A percentile compares a stretch with the other conserved stretches of the same genome.
Evolutionary conservation across 208 protist species (phyloP).

Genomic region (Tetramitus jugosus): DNA sequence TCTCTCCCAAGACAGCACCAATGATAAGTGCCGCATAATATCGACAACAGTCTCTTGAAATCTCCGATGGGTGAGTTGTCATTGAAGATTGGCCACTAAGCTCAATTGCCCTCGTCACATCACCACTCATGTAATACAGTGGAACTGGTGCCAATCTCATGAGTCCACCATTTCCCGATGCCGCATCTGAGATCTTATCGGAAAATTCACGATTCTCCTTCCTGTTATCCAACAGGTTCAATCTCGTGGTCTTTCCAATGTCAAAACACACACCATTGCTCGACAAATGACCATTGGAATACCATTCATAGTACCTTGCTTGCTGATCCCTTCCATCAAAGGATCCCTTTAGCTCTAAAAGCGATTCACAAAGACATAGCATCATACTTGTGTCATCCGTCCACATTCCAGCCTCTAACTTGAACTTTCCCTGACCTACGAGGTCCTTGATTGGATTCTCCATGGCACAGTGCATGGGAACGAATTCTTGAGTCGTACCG

Average conservation of each 20-base stretch:
- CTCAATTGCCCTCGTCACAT: neutral
- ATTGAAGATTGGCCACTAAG: neutral
- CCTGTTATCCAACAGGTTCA: neutral
- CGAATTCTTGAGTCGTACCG: neutral
- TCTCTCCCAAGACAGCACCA: constrained; percentile 14
- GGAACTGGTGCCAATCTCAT: constrained; percentile 33
- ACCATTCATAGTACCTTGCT: constrained; percentile 35
- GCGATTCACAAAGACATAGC: constrained; percentile 38
- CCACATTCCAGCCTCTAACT: constrained; percentile 33
- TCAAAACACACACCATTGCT: constrained; percentile 41
- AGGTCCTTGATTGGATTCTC: neutral
- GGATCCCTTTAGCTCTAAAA: constrained; percentile 7
- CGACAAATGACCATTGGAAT: constrained; percentile 34
- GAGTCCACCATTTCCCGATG: constrained; percentile 32
- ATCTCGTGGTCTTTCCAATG: constrained; percentile 32
- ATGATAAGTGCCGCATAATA: constrained; percentile 24
- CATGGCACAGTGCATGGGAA: neutral
- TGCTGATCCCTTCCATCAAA: constrained; percentile 38
- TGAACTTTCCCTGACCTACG: constrained; percentile 36
- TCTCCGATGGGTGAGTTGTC: constrained; percentile 25
- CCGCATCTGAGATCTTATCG: neutral
- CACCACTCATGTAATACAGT: neutral
- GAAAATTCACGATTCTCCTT: neutral
- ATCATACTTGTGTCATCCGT: constrained; percentile 46
- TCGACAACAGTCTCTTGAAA: constrained; percentile 19